These are phyloP conservation scores for Phialophora macrospora DNA, from an alignment of 2,329 filamentous ascomycete genomes.

Conservation along the genomic window DNA sequence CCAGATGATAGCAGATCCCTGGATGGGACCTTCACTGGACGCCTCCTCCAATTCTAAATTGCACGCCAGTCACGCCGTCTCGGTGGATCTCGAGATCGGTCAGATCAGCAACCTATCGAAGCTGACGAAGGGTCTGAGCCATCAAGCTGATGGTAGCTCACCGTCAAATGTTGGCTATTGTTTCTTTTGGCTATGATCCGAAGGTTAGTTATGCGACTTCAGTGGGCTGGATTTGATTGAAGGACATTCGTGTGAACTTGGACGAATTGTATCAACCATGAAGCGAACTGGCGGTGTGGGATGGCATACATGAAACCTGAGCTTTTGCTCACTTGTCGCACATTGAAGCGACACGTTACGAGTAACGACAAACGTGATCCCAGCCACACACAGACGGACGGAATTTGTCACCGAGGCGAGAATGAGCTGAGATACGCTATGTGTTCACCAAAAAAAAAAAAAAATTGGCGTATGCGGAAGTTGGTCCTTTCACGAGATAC, in stretches of 20 bases:
- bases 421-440: conserved; percentile 23
- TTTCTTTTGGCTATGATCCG: background rate
- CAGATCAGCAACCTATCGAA: background rate
- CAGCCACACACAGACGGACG: background rate
- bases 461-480: background rate
- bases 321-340: conserved; percentile 11
- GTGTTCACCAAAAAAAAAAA: background rate
- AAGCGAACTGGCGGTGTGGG: conserved; percentile 19
- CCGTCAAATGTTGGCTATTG: background rate
- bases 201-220: background rate
- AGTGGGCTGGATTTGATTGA: background rate
- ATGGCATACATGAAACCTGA: conserved; percentile 10
- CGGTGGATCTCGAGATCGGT: background rate
- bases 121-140: background rate
- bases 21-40: conserved; percentile 39
- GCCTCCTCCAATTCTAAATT: conserved; percentile 16
- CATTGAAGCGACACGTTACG: conserved; percentile 20
- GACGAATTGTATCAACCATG: conserved; percentile 11
- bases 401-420: conserved; percentile 23
- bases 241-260: background rate
- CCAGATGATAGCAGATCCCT: conserved; percentile 49
- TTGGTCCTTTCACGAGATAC: background rate
- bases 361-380: conserved; percentile 19
- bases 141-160: background rate
- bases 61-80: background rate